Evolutionary conservation across 2,329 filamentous ascomycete genomes (phyloP), one percentile per base, ranked within the genome.

Genomic region (Phialocephala subalpina): DNA sequence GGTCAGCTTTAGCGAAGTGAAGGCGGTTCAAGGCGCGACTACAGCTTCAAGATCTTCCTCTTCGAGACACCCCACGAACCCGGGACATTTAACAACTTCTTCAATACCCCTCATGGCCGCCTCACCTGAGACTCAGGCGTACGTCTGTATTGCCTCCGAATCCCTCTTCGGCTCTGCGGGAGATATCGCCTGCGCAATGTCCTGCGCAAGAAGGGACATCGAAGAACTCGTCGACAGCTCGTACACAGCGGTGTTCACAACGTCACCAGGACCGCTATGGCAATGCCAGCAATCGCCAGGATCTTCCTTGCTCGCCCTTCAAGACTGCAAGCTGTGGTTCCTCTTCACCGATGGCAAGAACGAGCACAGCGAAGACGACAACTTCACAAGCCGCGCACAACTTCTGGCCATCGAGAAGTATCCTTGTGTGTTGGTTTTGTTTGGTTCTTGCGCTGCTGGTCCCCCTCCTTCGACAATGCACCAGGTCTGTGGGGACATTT

Each of bases 291-390:
- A 33, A 29, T 29, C 49, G 9, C 49, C 49, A 5, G 25, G 16
- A 6, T 12, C 11, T 29, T 22, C 49, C 11, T n/a, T 53, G 25
- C 14, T 53, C 49, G 49, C 49, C 2, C 12, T 53, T 29, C 49
- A 53, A 18, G 2, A 53, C 49, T 53, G 49, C 49, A 27, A 53
- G 49, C 49, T 53, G 3, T 53, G 49, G 49, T 27, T 53, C 14
- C 25, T 53, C 25, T 53, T 53, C 49, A 53, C 49, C 11, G 49
- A 53, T 18, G 49, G 49, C 14, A 33, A 27, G 14, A 22, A 53
- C 7, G 47, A 52, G 16, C 12, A 52, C 4, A 18, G 25, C 9
- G 42, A 52, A 3, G 47, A 52, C 6, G 49, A 53, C 11, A 33
- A 49, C 45, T 29, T 53, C 25, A 14, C 22, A 6, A 22, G 25